phyloP scores from a whole-genome alignment of 2,329 filamentous ascomycete species.

The Monilinia polystroma region DNA sequence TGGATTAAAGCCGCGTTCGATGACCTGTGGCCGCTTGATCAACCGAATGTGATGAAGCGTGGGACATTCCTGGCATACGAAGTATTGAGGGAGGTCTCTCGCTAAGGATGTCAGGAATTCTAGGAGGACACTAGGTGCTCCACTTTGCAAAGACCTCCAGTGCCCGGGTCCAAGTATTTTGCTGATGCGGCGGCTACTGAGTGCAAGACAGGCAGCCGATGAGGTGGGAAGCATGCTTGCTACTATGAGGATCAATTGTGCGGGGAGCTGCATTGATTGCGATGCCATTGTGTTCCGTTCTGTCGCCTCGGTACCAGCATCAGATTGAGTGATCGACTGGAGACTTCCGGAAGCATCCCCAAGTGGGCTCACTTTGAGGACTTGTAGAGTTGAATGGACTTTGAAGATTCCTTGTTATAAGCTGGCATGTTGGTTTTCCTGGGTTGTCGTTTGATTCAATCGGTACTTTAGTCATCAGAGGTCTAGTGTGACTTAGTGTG shows the following conservation, averaged over 20 bases:
- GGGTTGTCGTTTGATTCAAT: no score
- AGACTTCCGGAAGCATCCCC: neutral
- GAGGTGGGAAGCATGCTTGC: conserved; percentile 6
- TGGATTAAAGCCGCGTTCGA: neutral
- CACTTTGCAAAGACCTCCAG: neutral
- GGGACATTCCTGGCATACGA: conserved; percentile 1
- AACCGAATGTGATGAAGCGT: neutral
- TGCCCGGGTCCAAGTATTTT: neutral
- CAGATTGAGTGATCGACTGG: neutral
- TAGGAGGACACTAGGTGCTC: neutral
- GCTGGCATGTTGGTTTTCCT: no score
- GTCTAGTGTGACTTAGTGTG: no score
- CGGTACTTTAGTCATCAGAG: no score
- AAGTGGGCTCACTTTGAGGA: neutral
- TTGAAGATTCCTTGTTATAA: neutral
- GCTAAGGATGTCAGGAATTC: conserved; percentile 11
- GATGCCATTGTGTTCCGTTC: neutral
- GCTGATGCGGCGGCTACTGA: neutral
- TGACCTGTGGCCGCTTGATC: no score
- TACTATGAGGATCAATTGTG: conserved; percentile 23
- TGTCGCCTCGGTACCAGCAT: neutral
- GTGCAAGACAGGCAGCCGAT: conserved; percentile 4
- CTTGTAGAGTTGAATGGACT: no score
- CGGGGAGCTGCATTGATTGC: conserved; percentile 17
- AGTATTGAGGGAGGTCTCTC: conserved; percentile 22